Percentiles rank a stretch among this genome's conserved stretches.
These are phyloP conservation scores for Boletus sp. DNA, from an alignment of 768 basidiomycete genomes.

Conservation along the genomic window DNA sequence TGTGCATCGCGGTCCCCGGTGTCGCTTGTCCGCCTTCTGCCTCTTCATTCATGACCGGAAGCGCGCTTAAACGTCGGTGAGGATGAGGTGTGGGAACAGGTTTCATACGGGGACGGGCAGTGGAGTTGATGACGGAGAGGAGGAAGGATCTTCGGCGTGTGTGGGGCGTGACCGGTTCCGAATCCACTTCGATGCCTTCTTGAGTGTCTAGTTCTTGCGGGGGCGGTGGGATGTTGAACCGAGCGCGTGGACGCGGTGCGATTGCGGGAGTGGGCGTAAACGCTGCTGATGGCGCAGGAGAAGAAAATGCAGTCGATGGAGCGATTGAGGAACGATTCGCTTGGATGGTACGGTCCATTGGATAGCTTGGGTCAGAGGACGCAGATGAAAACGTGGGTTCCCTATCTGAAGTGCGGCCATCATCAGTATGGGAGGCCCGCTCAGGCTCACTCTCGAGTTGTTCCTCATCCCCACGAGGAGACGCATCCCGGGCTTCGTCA, in stretches of 20 bases:
- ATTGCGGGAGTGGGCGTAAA: constrained; percentile 72
- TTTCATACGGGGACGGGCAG: constrained; percentile 62
- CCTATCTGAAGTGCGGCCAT: constrained; percentile 26
- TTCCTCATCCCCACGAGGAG: constrained; percentile 1
- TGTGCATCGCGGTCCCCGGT: constrained; percentile 38
- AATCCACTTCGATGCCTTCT: constrained; percentile 32
- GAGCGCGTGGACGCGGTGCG: constrained; percentile 56
- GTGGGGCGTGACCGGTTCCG: constrained; percentile 61
- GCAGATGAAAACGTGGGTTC: constrained; percentile 78
- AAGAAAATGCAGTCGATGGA: constrained; percentile 45
- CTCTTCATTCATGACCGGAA: constrained; percentile 46
- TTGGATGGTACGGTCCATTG: constrained; percentile 28
- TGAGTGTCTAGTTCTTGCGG: constrained; percentile 38
- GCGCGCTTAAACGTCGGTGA: constrained; percentile 52
- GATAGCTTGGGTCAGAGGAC: constrained; percentile 38
- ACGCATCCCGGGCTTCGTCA: constrained; percentile 11
- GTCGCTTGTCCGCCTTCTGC: constrained; percentile 32
- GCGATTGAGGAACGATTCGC: constrained; percentile 33
- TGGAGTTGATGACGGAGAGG: constrained; percentile 80
- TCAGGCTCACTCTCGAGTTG: constrained; percentile 23
- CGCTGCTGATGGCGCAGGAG: constrained; percentile 51
- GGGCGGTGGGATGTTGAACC: constrained; percentile 52
- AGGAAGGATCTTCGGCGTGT: constrained; percentile 78
- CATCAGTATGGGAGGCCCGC: constrained; percentile 20
- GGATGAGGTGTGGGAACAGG: constrained; percentile 44